phyloP scores from a whole-genome alignment of 2,329 filamentous ascomycete genomes.

The Penicillium verrucosum region DNA sequence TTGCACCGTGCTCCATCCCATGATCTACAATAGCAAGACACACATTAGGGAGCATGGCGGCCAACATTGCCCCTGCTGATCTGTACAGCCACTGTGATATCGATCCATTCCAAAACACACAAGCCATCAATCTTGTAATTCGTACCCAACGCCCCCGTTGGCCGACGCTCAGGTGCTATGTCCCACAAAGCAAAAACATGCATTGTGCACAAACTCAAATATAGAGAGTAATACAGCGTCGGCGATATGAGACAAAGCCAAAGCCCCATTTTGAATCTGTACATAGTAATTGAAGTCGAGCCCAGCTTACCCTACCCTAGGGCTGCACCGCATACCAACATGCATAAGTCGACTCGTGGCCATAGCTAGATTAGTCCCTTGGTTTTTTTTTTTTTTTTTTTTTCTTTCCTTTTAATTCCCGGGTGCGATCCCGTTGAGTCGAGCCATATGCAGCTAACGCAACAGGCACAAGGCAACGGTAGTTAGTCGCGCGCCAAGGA shows the following conservation, averaged over 20 bases:
- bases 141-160: not conserved
- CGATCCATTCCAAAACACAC: not conserved
- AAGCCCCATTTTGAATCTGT: constrained; percentile 1
- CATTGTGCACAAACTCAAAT: not conserved
- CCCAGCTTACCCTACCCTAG: not conserved
- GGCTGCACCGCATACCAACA: constrained; percentile 1
- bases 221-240: constrained; percentile 2
- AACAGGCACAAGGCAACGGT: not conserved
- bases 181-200: not conserved
- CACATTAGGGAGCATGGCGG: not conserved
- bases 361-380: not conserved
- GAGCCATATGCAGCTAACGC: not conserved
- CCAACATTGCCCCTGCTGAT: constrained; percentile 2
- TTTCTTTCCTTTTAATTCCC: not conserved
- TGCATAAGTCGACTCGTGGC: not conserved
- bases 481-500: constrained; percentile 2
- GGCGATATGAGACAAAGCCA: not conserved
- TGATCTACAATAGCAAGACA: constrained; percentile 1
- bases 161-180: not conserved
- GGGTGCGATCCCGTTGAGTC: not conserved
- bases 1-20: not conserved
- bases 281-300: not conserved
- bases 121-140: not conserved
- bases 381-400: not conserved
- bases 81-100: constrained; percentile 1